Conservation (phyloP, 2,329 filamentous ascomycete genomes). For the Penicillium sp. region DNA sequence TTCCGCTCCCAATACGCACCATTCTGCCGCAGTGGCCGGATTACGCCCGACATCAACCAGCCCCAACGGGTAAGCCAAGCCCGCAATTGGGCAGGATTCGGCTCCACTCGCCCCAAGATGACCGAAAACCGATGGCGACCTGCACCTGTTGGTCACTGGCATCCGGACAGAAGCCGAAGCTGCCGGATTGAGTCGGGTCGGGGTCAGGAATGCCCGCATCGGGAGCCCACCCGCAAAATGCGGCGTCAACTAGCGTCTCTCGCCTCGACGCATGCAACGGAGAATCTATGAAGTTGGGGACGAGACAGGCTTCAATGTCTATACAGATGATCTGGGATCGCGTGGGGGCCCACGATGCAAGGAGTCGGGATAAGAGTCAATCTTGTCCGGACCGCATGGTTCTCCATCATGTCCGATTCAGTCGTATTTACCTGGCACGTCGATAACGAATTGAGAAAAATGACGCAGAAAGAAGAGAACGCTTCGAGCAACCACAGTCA, state of each 20-base stretch:
- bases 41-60: slow-evolving; percentile 7
- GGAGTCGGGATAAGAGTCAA: slow-evolving; percentile 20
- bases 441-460: not conserved
- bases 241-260: not conserved
- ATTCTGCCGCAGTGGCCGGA: slow-evolving; percentile 3
- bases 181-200: no score
- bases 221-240: slow-evolving; percentile 8
- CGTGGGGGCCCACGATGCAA: slow-evolving; percentile 29
- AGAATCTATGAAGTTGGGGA: no score
- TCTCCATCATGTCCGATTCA: slow-evolving; percentile 12
- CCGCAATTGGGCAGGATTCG: slow-evolving; percentile 22
- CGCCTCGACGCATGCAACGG: slow-evolving; percentile 17
- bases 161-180: not conserved
- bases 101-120: slow-evolving; percentile 18
- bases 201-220: slow-evolving; percentile 30
- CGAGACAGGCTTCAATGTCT: no score
- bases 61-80: not conserved
- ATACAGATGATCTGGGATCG: slow-evolving; percentile 5
- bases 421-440: no score
- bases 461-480: slow-evolving; percentile 5
- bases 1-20: slow-evolving; percentile 6
- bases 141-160: slow-evolving; percentile 8
- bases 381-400: slow-evolving; percentile 19
- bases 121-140: slow-evolving; percentile 17
- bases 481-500: no score